A percentile compares a stretch with the other conserved stretches of the same genome.
These are phyloP conservation scores for Geranium rotundifolium DNA, from an alignment of 345 rosid species.

Conservation along the genomic window DNA sequence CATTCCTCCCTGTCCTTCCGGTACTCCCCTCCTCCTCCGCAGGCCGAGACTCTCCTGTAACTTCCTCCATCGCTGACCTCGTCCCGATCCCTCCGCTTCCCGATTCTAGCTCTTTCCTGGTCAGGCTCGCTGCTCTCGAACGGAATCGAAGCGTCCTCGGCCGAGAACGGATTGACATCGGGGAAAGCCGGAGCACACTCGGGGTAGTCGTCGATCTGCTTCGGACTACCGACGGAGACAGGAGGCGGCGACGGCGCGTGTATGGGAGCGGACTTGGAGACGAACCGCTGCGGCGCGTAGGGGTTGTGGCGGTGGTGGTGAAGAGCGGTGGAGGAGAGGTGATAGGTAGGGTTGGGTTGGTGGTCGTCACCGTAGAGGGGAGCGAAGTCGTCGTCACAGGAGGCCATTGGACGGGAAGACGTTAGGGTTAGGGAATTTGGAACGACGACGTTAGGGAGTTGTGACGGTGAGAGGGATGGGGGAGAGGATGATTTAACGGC, in stretches of 20 bases:
- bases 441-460: constrained; percentile 54
- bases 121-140: constrained; percentile 19
- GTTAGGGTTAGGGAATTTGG: constrained; percentile 45
- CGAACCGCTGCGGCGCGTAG: constrained; percentile 35
- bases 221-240: constrained; percentile 13
- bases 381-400: constrained; percentile 88
- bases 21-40: constrained; percentile 35
- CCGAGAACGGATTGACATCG: constrained; percentile 33
- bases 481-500: constrained; percentile 30
- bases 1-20: constrained; percentile 92
- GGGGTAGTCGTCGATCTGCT: constrained; percentile 17
- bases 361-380: constrained; percentile 56
- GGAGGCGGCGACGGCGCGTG: constrained; percentile 22
- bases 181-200: constrained; percentile 46
- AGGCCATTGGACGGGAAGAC: constrained; percentile 49
- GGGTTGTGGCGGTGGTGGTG: constrained; percentile 22
- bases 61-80: constrained; percentile 50
- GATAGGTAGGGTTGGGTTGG: constrained; percentile 16
- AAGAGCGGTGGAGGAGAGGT: constrained; percentile 13
- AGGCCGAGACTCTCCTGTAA: constrained; percentile 28
- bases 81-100: constrained; percentile 44
- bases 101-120: constrained; percentile 14
- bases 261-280: constrained; percentile 27
- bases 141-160: constrained; percentile 25
- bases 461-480: constrained; percentile 12